Percentiles rank a stretch among this genome's conserved stretches.
phyloP scores from a whole-genome alignment of 129 eudicot genomes.

The Scalesia atractyloides region DNA sequence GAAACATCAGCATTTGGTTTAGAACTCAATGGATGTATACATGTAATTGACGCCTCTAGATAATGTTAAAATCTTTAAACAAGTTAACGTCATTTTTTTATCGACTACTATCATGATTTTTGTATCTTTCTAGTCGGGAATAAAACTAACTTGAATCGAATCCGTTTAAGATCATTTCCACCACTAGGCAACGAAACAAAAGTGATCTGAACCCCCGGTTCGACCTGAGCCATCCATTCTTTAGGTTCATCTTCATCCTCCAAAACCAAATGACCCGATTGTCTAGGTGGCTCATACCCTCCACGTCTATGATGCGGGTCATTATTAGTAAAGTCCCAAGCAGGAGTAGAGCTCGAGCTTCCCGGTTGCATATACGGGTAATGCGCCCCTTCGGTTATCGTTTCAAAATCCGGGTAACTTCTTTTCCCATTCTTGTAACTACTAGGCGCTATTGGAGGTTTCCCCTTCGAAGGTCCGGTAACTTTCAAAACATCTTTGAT shows the following conservation, averaged over 20 bases:
- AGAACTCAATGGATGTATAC: neutral
- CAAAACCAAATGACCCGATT: slow-evolving; percentile 63
- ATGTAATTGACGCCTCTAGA: neutral
- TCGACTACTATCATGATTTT: neutral
- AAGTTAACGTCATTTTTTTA: neutral
- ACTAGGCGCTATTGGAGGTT: slow-evolving; percentile 52
- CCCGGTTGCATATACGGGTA: slow-evolving; percentile 64
- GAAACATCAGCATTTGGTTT: slow-evolving; percentile 24
- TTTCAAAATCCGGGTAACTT: slow-evolving; percentile 66
- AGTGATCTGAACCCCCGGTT: slow-evolving; percentile 98
- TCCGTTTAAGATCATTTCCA: slow-evolving; percentile 96
- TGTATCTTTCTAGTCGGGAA: neutral
- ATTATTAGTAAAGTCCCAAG: slow-evolving; percentile 72
- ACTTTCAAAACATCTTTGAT: slow-evolving; percentile 87
- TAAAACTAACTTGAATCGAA: slow-evolving; percentile 79
- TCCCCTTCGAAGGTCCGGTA: slow-evolving; percentile 59
- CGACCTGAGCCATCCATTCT: slow-evolving; percentile 99
- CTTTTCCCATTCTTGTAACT: slow-evolving; percentile 59
- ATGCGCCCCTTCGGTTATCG: slow-evolving; percentile 60
- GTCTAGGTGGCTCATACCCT: slow-evolving; percentile 67
- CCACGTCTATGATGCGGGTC: slow-evolving; percentile 45
- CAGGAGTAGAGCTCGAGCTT: slow-evolving; percentile 77
- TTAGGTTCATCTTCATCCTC: slow-evolving; percentile 90
- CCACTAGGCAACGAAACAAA: slow-evolving; percentile 84
- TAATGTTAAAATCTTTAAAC: neutral